A percentile compares a stretch with the other conserved stretches of the same genome.
These are phyloP conservation scores for Cutaneotrichosporon arboriforme DNA, from an alignment of 1,284 basidiomycete genomes.

Conservation along the genomic window DNA sequence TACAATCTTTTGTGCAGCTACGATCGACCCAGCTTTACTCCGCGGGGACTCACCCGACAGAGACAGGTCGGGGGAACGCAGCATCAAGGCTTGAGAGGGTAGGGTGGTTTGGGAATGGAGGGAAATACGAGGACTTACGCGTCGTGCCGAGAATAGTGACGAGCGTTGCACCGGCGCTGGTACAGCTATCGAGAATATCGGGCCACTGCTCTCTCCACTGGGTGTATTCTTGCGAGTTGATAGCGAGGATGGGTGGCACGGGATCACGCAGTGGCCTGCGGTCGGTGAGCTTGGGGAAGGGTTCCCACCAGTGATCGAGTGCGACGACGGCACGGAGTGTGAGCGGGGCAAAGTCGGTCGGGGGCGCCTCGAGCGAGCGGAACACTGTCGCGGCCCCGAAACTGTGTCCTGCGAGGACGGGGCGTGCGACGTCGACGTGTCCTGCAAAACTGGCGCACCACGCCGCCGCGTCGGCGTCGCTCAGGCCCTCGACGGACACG, in stretches of 20 bases:
- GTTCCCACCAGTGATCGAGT: slow-evolving; percentile 74
- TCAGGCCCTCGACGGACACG: slow-evolving; percentile 2
- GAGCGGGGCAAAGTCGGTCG: slow-evolving; percentile 45
- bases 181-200: slow-evolving; percentile 54
- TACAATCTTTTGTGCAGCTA: too few species aligned
- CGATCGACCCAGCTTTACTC: too few species aligned
- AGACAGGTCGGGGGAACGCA: too few species aligned
- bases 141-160: slow-evolving; percentile 33
- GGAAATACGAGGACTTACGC: slow-evolving; percentile 35
- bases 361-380: slow-evolving; percentile 16
- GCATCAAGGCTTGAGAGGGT: too few species aligned
- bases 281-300: slow-evolving; percentile 43
- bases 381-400: slow-evolving; percentile 67
- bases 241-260: slow-evolving; percentile 53
- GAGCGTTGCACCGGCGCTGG: slow-evolving; percentile 32
- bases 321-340: slow-evolving; percentile 57
- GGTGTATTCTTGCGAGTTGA: slow-evolving; percentile 69
- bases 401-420: slow-evolving; percentile 60
- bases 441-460: slow-evolving; percentile 31
- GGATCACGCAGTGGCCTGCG: neutral
- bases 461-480: slow-evolving; percentile 4
- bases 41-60: too few species aligned
- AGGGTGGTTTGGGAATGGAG: too few species aligned
- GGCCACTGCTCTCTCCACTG: slow-evolving; percentile 66
- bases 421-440: slow-evolving; percentile 49